Evolutionary conservation across 208 protist species (phyloP), one percentile per base, ranked within the genome.

Genomic region (Leishmania gerbilli): DNA sequence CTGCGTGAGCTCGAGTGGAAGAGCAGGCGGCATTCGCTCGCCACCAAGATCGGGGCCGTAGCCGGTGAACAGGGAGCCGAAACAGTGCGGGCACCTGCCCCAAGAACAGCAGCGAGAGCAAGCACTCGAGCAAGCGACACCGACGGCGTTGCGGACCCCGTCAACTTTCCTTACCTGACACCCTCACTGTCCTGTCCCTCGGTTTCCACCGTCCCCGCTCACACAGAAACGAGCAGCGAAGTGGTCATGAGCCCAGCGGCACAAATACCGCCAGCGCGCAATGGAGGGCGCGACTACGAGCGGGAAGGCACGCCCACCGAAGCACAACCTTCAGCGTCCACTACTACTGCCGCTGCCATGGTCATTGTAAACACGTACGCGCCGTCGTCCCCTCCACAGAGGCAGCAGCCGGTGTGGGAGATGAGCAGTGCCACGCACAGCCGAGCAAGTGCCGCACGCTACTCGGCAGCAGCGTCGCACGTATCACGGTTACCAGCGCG

Each of bases 1-100:
- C 72, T 76, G 47, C 72, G 72, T 31, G 49, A 55, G 31, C 15
- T 76, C 24, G 51, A 74, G 69, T 34, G 69, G 27, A 45, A 51
- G 13, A 37, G 47, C n/a, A 24, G 31, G 40, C 69, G 27, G 40
- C 47, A 74, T 53, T 51, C 45, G 45, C 40, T 53, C 42, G 13
- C 21, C 45, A 55, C 31, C 62, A 68, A 31, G 31, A 68, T 68
- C 31, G 31, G 31, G 62, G 0, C 31, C 15, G 31, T 31, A 21
- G 4, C 27, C 62, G 62, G 69, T 51, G 69, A 51, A 55, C 42
- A 76, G 9, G 53, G 17, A 17, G 47, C 72, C 6, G 34, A 11
- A 31, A n/a, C 31, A 62, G 17, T 6, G 31, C 3, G 51, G 15
- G 17, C 19, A 8, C 34, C 47, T 27, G 45, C 51, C n/a, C 53